Evolutionary conservation across 1,139 yeast species (phyloP), one percentile per base, ranked within the genome.

Genomic region (Nadsonia commutata): DNA sequence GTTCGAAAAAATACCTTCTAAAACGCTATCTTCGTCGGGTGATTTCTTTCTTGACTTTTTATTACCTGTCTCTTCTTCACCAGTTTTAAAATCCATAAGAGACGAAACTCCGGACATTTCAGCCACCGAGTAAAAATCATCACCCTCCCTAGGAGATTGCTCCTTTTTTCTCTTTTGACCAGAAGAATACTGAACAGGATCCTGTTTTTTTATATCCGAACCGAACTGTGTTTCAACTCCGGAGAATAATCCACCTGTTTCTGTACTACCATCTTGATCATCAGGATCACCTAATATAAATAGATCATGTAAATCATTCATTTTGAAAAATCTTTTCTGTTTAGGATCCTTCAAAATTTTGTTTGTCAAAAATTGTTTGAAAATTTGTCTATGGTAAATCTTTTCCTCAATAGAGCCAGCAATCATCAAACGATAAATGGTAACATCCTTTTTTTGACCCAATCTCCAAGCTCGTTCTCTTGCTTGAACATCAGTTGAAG

Each of bases 341-440:
- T 88, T 88, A 1, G 98, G 98, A 56, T 90, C 98, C 52, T 86
- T 88, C 55, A 93, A 67, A 50, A 90, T 88, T 62, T 90, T 93
- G 62, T 93, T 93, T 0, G 96, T 84, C 49, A 90, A 64, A 53
- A 90, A 82, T 47, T 94, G 96, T 59, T 90, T 90, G 71, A 90
- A 93, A 37, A 90, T 90, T 61, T 90, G 98, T 23, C 98, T 72
- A 55, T 93, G 98, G 55, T 90, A 90, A 2, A 93, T 90, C 60
- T 90, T 90, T 56, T 90, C 98, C 57, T 90, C 99, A 41, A 90
- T 93, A 0, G 96, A 77, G 0, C 97, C 97, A 0, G 96, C 86
- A 31, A 90, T 83, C 86, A 90, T 85, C 39, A 90, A 64, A 45
- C 98, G 66, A 54, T 88, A 93, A 36, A 90, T 88, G 2, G 88